Percentiles rank a stretch among this genome's conserved stretches.
Evolutionary conservation across 345 rosid species (phyloP).

Genomic region (Bretschneidera sinensis): DNA sequence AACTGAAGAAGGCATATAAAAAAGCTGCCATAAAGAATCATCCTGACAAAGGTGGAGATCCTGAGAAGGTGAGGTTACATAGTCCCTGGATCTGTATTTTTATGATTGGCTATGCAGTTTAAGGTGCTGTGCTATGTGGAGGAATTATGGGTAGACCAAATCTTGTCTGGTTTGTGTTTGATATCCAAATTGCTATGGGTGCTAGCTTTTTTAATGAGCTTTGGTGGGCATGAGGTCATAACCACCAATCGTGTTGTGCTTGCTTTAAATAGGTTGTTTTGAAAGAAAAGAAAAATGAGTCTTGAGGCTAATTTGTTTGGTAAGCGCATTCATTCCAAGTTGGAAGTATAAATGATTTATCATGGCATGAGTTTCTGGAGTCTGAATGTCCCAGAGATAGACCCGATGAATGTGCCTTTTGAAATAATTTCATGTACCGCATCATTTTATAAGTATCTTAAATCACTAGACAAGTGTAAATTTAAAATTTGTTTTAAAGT

Average conservation of each 20-base stretch:
- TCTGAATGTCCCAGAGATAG: no score
- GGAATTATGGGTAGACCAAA: background rate
- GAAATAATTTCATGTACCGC: no score
- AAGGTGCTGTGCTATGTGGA: background rate
- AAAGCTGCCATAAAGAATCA: conserved; percentile 61
- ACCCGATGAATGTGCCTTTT: no score
- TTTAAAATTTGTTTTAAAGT: no score
- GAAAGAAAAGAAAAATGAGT: no score
- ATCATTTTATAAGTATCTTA: no score
- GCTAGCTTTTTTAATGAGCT: no score
- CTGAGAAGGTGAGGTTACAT: conserved; percentile 41
- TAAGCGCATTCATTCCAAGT: no score
- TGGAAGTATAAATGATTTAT: no score
- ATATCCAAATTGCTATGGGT: background rate
- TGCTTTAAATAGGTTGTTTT: background rate
- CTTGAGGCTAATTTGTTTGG: no score
- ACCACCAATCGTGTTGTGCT: background rate
- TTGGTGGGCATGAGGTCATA: background rate
- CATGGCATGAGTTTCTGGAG: no score
- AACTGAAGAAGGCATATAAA: conserved; percentile 55
- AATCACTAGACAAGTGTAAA: no score
- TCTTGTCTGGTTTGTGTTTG: background rate
- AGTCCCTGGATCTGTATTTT: background rate
- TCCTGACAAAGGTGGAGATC: conserved; percentile 69
- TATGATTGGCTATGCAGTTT: background rate